Evolutionary conservation across 23 red algal genomes (phyloP), one percentile per base, ranked within the genome.

Genomic region (Gracilaria gracilis): DNA sequence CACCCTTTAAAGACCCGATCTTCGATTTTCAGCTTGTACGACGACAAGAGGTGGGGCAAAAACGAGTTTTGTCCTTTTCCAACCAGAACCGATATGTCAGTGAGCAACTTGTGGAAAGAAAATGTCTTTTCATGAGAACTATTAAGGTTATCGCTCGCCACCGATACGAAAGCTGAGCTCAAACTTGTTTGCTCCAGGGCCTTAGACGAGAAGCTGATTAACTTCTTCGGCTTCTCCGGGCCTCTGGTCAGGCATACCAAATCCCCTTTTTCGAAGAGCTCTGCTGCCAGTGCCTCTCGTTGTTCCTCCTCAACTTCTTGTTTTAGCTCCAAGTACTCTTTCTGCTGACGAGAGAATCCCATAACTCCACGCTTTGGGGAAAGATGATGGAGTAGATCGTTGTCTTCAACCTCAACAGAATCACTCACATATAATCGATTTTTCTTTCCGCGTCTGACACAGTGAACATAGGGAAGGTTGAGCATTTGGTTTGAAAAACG

Each of bases 231-330:
- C 0, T 24, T 15, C 67, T 87, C 84, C 2, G 67, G 9, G 15
- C 66, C 36, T 39, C 5, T 24, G 9, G 38, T 39, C 24, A 87
- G 25, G 50, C 84, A 87, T n/a, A 87, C 69, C 15, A 87, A 66
- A 35, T 64, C 69, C 5, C 84, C 84, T 27, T 87, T 87, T 15
- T 87, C 84, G 31, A 87, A 87, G 66, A 73, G 67, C 29, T 44
- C 23, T 13, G 48, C 47, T 4, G 84, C 84, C n/a, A 73, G 24
- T 53, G 42, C 67, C 21, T 87, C 69, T 58, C 84, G 84, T 58
- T 75, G 65, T 40, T 87, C 47, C n/a, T 74, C 48, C 7, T 39
- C 67, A 75, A 71, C 29, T 59, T 75, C 36, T 38, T 75, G 76
- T 27, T 55, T 70, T n/a, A 73, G 9, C 29, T 87, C 66, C 6